phyloP scores from a whole-genome alignment of 192 early-diverging fungal genomes.

The Rhizophagus clarus region DNA sequence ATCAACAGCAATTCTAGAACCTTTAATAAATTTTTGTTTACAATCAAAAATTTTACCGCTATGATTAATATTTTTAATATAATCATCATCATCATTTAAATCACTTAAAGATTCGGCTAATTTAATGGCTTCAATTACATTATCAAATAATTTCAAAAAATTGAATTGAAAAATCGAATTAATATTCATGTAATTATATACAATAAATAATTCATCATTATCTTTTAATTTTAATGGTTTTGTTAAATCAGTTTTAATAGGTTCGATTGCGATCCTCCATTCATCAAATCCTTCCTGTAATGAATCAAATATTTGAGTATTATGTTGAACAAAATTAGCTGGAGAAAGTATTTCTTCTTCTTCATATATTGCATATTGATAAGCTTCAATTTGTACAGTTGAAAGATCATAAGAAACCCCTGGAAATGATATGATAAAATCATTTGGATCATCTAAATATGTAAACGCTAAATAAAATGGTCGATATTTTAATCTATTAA shows the following conservation, averaged over 20 bases:
- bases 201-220: constrained; percentile 12
- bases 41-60: constrained; percentile 22
- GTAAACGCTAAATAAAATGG: constrained; percentile 10
- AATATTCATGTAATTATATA: constrained; percentile 18
- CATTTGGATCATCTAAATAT: constrained; percentile 18
- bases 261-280: constrained; percentile 20
- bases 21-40: neutral
- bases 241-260: neutral
- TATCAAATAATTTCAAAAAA: constrained; percentile 17
- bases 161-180: constrained; percentile 6
- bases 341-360: neutral
- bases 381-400: neutral
- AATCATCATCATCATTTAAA: neutral
- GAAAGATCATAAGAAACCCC: constrained; percentile 19
- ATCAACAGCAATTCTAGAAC: constrained; percentile 15
- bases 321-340: constrained; percentile 5
- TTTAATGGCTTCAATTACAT: constrained; percentile 14
- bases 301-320: constrained; percentile 26
- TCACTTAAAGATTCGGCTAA: neutral
- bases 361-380: neutral
- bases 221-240: constrained; percentile 9
- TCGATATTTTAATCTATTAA: constrained; percentile 19
- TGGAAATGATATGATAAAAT: constrained; percentile 18
- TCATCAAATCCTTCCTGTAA: constrained; percentile 26
- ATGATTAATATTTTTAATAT: constrained; percentile 3